Evolutionary conservation across 2,329 filamentous ascomycete species (phyloP).

Genomic region (Ramularia collo-cygni): DNA sequence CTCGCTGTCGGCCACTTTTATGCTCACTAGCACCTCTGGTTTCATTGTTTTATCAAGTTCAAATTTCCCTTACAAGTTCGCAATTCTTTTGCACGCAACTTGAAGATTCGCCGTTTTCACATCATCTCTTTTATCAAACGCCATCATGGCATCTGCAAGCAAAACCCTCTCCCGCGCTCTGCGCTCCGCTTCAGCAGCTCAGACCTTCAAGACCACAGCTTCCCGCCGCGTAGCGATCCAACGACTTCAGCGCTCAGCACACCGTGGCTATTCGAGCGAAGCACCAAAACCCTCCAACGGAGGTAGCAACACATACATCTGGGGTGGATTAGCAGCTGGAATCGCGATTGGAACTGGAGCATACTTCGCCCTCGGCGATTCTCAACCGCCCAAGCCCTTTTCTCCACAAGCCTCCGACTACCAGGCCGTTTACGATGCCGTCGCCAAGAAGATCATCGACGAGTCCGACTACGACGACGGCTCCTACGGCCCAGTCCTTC

Average conservation of each 20-base stretch:
- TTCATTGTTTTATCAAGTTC: too few species aligned
- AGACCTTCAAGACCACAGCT: slow-evolving; percentile 52
- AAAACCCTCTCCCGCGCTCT: slow-evolving; percentile 35
- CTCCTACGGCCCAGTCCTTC: slow-evolving; percentile 84
- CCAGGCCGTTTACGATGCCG: slow-evolving; percentile 87
- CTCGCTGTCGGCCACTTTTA: too few species aligned
- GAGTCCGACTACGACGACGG: slow-evolving; percentile 95
- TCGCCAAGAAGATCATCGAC: slow-evolving; percentile 74
- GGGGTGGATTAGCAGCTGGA: slow-evolving; percentile 53
- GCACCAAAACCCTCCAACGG: slow-evolving; percentile 18
- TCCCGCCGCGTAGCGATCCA: slow-evolving; percentile 51
- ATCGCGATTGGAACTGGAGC: slow-evolving; percentile 58
- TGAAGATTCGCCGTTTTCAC: too few species aligned
- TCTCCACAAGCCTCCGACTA: slow-evolving; percentile 78
- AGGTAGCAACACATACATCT: slow-evolving; percentile 43
- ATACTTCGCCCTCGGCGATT: slow-evolving; percentile 56
- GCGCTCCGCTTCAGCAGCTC: slow-evolving; percentile 35
- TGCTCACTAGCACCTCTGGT: too few species aligned
- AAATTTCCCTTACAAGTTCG: too few species aligned
- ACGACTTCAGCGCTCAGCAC: slow-evolving; percentile 66
- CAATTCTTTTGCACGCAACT: too few species aligned
- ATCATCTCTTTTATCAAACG: not conserved
- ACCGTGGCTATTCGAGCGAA: slow-evolving; percentile 64
- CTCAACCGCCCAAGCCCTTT: slow-evolving; percentile 45
- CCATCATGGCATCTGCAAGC: slow-evolving; percentile 33